A percentile compares a stretch with the other conserved stretches of the same genome.
phyloP scores from a whole-genome alignment of 1,284 basidiomycete genomes.

The Limonomyces culmigenus region DNA sequence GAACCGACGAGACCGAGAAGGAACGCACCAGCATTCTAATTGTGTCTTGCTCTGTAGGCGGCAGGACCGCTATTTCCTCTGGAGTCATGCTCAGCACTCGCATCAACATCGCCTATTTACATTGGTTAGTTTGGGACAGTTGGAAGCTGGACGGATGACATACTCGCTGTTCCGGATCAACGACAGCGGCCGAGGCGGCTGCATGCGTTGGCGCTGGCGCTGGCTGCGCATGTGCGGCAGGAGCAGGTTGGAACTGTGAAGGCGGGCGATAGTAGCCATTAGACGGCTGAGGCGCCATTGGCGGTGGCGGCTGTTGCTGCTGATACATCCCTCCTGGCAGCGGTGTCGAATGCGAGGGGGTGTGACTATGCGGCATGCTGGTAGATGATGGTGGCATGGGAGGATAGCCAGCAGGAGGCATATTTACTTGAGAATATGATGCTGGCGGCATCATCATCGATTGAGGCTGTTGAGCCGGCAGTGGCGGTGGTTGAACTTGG shows the following conservation, averaged over 20 bases:
- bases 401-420: slow-evolving; percentile 7
- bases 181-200: slow-evolving; percentile 11
- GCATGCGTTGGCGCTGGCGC: slow-evolving; percentile 12
- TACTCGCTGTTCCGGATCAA: slow-evolving; percentile 17
- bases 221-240: slow-evolving; percentile 10
- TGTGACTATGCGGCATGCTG: slow-evolving; percentile 13
- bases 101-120: slow-evolving; percentile 54
- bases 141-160: slow-evolving; percentile 7
- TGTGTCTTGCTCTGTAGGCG: slow-evolving; percentile 70
- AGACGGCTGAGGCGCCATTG: background rate
- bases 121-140: slow-evolving; percentile 6
- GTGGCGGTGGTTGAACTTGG: slow-evolving; percentile 12
- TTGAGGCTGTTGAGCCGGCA: slow-evolving; percentile 7
- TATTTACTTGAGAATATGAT: slow-evolving; percentile 11
- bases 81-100: slow-evolving; percentile 78
- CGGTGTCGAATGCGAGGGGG: slow-evolving; percentile 13
- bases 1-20: background rate
- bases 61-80: slow-evolving; percentile 77
- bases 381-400: slow-evolving; percentile 18
- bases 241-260: slow-evolving; percentile 6
- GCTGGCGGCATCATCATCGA: slow-evolving; percentile 10
- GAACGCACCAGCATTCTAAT: slow-evolving; percentile 67
- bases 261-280: slow-evolving; percentile 6
- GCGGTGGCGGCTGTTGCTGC: slow-evolving; percentile 9
- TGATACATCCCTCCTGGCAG: slow-evolving; percentile 14